phyloP scores from a whole-genome alignment of 805 yeast genomes.

The Metschnikowia lochheadii region DNA sequence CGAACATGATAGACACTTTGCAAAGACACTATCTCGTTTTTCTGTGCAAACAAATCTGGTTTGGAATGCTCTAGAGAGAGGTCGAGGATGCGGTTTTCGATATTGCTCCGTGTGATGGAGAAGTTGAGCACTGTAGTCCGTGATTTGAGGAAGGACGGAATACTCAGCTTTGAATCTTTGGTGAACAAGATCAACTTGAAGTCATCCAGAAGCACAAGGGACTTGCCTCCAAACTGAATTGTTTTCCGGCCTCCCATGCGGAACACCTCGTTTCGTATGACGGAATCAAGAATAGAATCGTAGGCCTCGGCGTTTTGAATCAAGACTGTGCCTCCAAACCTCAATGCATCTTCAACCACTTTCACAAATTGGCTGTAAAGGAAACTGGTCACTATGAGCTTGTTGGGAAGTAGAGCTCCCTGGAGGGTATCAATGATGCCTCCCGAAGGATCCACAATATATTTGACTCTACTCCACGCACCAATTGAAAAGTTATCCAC shows the following conservation, averaged over 20 bases:
- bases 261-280: slow-evolving; percentile 58
- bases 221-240: slow-evolving; percentile 56
- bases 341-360: slow-evolving; percentile 70
- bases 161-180: slow-evolving; percentile 44
- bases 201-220: slow-evolving; percentile 61
- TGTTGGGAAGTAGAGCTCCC: slow-evolving; percentile 25
- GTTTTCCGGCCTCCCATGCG: slow-evolving; percentile 67
- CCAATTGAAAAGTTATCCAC: slow-evolving; percentile 62
- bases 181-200: slow-evolving; percentile 63
- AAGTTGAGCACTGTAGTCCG: slow-evolving; percentile 66
- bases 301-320: slow-evolving; percentile 76
- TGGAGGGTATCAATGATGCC: slow-evolving; percentile 38
- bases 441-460: slow-evolving; percentile 65
- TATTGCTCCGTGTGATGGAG: slow-evolving; percentile 62
- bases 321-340: slow-evolving; percentile 76
- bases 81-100: slow-evolving; percentile 61
- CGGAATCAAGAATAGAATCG: slow-evolving; percentile 67
- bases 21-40: slow-evolving; percentile 49
- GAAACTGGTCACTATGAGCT: slow-evolving; percentile 61
- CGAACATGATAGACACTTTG: slow-evolving; percentile 57
- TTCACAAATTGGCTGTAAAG: slow-evolving; percentile 61
- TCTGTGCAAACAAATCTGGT: slow-evolving; percentile 64
- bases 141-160: slow-evolving; percentile 56
- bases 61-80: slow-evolving; percentile 48
- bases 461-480: slow-evolving; percentile 40